Conservation (phyloP, 179 eudicot species). For the Silene noctiflora region DNA sequence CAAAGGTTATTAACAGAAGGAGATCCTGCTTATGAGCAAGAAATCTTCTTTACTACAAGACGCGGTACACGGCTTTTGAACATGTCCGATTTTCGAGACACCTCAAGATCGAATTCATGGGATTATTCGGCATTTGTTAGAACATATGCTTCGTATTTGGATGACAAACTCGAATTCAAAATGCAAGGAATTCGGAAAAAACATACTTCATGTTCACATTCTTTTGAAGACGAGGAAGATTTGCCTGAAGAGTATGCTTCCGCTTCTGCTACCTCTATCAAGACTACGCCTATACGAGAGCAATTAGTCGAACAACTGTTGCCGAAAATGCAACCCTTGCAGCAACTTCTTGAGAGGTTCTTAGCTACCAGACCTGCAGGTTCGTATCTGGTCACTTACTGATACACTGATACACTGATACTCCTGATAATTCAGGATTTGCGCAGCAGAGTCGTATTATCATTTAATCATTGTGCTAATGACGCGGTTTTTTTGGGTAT, state of each 20-base stretch:
- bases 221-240: conserved; percentile 28
- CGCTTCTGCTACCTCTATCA: conserved; percentile 8
- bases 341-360: conserved; percentile 74
- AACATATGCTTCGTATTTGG: conserved; percentile 61
- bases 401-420: too few species aligned
- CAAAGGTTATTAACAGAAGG: conserved; percentile 69
- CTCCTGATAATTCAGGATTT: too few species aligned
- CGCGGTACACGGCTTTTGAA: conserved; percentile 76
- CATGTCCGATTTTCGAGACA: conserved; percentile 73
- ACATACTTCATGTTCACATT: conserved; percentile 11
- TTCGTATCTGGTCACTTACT: conserved; percentile 9
- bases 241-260: conserved; percentile 16
- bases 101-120: conserved; percentile 53
- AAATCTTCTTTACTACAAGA: conserved; percentile 70
- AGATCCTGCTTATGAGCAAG: conserved; percentile 61
- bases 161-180: conserved; percentile 62
- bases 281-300: conserved; percentile 35
- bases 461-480: not conserved
- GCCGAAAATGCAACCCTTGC: conserved; percentile 48
- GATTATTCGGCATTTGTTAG: conserved; percentile 73
- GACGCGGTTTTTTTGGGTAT: not conserved
- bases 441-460: too few species aligned
- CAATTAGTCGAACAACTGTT: conserved; percentile 38
- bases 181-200: conserved; percentile 52
- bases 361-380: conserved; percentile 82